These are phyloP conservation scores for Funneliformis geosporum DNA, from an alignment of 192 early-diverging fungal genomes.

Conservation along the genomic window DNA sequence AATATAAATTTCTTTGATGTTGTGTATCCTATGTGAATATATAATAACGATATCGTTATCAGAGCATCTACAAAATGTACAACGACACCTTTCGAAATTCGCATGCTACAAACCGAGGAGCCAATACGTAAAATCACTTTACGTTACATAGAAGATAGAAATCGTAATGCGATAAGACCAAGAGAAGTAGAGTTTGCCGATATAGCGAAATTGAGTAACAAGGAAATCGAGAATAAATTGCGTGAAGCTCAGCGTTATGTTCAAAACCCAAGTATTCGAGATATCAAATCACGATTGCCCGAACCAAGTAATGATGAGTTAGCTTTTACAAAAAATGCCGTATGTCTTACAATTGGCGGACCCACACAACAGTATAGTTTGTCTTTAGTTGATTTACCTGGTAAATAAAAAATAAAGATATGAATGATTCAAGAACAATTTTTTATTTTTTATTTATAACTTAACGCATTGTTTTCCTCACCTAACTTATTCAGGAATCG, in stretches of 20 bases:
- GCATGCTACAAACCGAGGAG: background rate
- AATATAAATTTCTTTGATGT: background rate
- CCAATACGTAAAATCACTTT: background rate
- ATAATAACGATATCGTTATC: too few relatives aligned
- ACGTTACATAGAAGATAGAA: background rate
- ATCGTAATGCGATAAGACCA: background rate
- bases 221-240: background rate
- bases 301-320: background rate
- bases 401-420: background rate
- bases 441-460: background rate
- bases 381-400: background rate
- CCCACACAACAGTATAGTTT: background rate
- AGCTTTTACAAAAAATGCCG: background rate
- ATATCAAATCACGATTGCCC: background rate
- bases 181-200: background rate
- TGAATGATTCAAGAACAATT: background rate
- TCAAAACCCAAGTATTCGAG: background rate
- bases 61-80: too few relatives aligned
- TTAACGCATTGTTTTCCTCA: background rate
- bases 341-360: background rate
- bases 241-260: slow-evolving; percentile 3
- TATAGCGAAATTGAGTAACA: background rate
- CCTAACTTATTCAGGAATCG: background rate
- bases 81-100: background rate
- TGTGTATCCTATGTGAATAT: background rate